Evolutionary conservation across 2,329 filamentous ascomycete species (phyloP).

Genomic region (Aspergillus unguis): DNA sequence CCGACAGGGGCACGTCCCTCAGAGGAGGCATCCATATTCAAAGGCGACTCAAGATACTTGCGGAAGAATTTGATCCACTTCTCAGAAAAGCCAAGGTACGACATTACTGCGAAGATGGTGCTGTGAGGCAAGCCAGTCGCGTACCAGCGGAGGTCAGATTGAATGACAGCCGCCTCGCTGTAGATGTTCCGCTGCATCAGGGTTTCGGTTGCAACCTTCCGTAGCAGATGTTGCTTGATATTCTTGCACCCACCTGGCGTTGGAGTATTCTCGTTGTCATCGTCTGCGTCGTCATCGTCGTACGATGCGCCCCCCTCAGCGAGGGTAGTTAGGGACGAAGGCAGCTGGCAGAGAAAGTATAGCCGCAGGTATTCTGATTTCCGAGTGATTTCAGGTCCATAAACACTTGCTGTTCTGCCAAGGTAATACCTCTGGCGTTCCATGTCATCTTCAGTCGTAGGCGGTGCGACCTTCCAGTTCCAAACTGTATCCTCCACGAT

Average conservation of each 20-base stretch:
- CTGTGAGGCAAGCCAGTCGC: conserved; percentile 45
- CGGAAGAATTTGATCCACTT: conserved; percentile 46
- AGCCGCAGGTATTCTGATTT: conserved; percentile 23
- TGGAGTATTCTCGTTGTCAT: conserved; percentile 17
- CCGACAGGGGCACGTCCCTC: conserved; percentile 23
- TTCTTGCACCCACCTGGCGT: conserved; percentile 14
- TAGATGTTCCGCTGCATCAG: conserved; percentile 34
- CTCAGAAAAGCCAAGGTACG: conserved; percentile 45
- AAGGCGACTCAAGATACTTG: conserved; percentile 45
- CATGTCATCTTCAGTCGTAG: conserved; percentile 20
- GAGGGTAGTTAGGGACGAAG: conserved; percentile 19
- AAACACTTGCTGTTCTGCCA: background rate
- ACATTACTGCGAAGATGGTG: conserved; percentile 43
- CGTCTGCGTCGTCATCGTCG: conserved; percentile 22
- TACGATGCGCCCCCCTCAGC: conserved; percentile 26
- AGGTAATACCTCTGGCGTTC: conserved; percentile 29
- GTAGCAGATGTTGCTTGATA: conserved; percentile 41
- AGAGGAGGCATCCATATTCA: conserved; percentile 40
- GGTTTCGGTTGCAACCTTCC: conserved; percentile 39
- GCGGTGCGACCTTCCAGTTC: conserved; percentile 12
- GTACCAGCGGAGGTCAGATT: conserved; percentile 46
- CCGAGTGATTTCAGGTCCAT: conserved; percentile 7
- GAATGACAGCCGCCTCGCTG: conserved; percentile 38
- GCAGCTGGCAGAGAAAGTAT: conserved; percentile 38
- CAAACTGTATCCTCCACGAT: conserved; percentile 10